Evolutionary conservation across 768 basidiomycete genomes (phyloP).

Genomic region (Boletus vermiculosoides): DNA sequence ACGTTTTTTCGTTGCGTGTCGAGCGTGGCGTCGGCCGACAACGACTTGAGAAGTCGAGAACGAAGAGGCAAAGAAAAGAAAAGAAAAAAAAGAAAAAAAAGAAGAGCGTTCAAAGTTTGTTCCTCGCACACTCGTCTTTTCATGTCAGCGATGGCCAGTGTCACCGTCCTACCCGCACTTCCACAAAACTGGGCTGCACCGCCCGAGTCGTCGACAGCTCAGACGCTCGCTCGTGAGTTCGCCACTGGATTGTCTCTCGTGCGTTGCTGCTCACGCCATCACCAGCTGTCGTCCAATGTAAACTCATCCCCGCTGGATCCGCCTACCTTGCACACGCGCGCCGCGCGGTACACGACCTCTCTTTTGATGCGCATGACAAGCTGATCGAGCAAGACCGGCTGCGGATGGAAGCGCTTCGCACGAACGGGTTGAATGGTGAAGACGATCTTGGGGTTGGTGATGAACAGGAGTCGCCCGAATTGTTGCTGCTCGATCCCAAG

Average conservation of each 20-base stretch:
- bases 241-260: not conserved
- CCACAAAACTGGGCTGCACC: constrained; percentile 22
- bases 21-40: not conserved
- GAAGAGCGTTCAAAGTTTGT: not conserved
- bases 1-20: constrained; percentile 3
- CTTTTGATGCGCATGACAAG: constrained; percentile 83
- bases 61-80: not conserved
- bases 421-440: constrained; percentile 48
- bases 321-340: constrained; percentile 84
- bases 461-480: constrained; percentile 73
- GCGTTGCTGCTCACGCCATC: constrained; percentile 8
- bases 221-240: constrained; percentile 30
- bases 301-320: constrained; percentile 80
- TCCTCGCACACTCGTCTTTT: not conserved
- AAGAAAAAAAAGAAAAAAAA: not conserved
- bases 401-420: constrained; percentile 50
- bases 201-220: constrained; percentile 13
- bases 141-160: constrained; percentile 22
- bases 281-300: constrained; percentile 39
- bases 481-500: constrained; percentile 85
- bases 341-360: constrained; percentile 68
- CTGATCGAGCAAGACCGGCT: constrained; percentile 53
- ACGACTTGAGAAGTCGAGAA: too few species aligned
- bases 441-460: constrained; percentile 93
- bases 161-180: constrained; percentile 28